Evolutionary conservation across 1,284 basidiomycete genomes (phyloP).

Genomic region (Inonotus hispidus): DNA sequence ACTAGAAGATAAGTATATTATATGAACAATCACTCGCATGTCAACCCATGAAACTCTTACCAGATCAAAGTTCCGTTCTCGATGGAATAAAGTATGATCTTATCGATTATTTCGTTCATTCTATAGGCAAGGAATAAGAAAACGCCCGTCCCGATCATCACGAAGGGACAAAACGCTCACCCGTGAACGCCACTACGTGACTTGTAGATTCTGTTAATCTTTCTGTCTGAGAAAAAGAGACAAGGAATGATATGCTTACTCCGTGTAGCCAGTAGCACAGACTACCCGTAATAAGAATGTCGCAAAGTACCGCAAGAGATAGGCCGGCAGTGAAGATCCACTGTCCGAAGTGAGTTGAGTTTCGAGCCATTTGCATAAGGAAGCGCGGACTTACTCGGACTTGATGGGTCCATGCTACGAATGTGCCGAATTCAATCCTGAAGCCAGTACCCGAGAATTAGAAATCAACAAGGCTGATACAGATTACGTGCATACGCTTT

Average conservation of each 20-base stretch:
- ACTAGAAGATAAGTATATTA: background rate
- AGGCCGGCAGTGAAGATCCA: slow-evolving; percentile 17
- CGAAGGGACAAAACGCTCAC: too few species aligned
- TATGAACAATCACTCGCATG: background rate
- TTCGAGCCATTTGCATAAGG: background rate
- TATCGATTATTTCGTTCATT: slow-evolving; percentile 15
- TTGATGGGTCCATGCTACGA: slow-evolving; percentile 8
- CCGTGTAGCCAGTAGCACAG: slow-evolving; percentile 16
- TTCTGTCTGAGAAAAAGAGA: background rate
- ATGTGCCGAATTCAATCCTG: slow-evolving; percentile 16
- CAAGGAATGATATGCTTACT: background rate
- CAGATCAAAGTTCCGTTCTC: slow-evolving; percentile 14
- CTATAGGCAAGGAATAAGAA: background rate
- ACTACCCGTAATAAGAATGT: slow-evolving; percentile 16
- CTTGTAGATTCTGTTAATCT: background rate
- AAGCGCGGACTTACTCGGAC: slow-evolving; percentile 11
- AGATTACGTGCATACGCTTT: slow-evolving; percentile 7
- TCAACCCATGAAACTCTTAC: background rate
- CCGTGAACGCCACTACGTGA: slow-evolving; percentile 9
- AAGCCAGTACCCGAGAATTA: background rate
- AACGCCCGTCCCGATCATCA: too few species aligned
- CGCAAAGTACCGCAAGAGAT: slow-evolving; percentile 6
- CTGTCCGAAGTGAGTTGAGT: background rate
- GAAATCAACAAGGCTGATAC: background rate
- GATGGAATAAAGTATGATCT: slow-evolving; percentile 14